A percentile compares a stretch with the other conserved stretches of the same genome.
These are phyloP conservation scores for Cudoniella acicularis DNA, from an alignment of 495 filamentous ascomycete genomes.

Conservation along the genomic window DNA sequence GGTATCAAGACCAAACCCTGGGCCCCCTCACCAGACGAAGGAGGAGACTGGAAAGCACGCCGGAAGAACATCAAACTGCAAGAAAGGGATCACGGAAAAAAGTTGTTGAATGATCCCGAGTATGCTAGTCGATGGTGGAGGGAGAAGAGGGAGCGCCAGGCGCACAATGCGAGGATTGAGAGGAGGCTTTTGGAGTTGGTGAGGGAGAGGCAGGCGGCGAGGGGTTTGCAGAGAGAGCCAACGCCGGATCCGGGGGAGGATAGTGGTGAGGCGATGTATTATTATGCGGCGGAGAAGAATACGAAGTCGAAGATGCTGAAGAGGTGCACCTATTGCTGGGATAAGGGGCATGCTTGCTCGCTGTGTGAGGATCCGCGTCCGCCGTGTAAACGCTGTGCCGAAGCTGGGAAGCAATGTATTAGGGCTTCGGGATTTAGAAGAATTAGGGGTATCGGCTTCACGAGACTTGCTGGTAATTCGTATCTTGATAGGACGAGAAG, in stretches of 20 bases:
- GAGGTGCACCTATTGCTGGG: background rate
- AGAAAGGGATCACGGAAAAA: no score
- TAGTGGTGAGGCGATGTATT: background rate
- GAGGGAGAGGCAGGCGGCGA: background rate
- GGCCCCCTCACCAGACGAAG: no score
- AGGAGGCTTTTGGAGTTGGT: background rate
- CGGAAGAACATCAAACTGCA: no score
- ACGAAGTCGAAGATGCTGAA: no score
- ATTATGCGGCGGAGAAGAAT: no score
- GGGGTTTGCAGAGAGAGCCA: background rate
- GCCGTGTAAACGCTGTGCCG: background rate
- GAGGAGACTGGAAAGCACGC: no score
- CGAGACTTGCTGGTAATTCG: no score
- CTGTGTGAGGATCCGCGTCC: background rate
- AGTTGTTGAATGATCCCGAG: no score
- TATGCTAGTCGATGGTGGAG: background rate
- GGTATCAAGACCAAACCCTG: no score
- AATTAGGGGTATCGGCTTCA: no score
- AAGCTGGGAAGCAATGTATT: background rate
- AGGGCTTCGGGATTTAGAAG: no score
- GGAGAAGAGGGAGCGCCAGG: background rate
- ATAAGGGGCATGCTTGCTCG: background rate
- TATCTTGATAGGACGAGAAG: no score
- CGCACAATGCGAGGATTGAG: background rate
- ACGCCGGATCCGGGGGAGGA: constrained; percentile 4